Evolutionary conservation across 2,329 filamentous ascomycete species (phyloP), one percentile per base, ranked within the genome.

Genomic region (Arthrobotrys entomopaga): DNA sequence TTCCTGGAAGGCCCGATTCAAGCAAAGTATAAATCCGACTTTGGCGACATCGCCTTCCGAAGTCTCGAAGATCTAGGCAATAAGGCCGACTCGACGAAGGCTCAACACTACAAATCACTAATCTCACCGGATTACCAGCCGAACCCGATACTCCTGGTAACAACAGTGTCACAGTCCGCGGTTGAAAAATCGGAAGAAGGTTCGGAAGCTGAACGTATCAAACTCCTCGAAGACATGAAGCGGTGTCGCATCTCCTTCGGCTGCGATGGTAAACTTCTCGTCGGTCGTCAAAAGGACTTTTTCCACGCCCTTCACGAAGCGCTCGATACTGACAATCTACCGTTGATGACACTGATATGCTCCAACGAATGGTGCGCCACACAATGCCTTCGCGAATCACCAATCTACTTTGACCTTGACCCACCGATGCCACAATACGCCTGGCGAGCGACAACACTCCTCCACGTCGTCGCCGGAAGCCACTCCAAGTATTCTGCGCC

Each of bases 351-450:
- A 16, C 38, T 74, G 2, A 57, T 74, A 34, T 74, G 70, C 50
- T 74, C 70, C 0, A 74, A 64, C 42, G 63, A 74, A 34, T 74
- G 63, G 60, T 67, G 57, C 52, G 70, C 70, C 13, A 64, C 56
- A 10, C 57, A 63, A 29, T 29, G 50, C 7, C 53, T 74, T 0
- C 63, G 70, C 24, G 63, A 67, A 15, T 63, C 70, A 13, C 70
- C 70, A 20, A 74, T 74, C 19, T 67, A 22, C 42, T 74, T 67
- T 16, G 70, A 74, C 38, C 58, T 74, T 1, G 70, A 74, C 43
- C 70, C 70, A 24, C 70, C 70, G 22, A 74, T 74, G 70, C 70
- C 70, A 15, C 70, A 74, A 34, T 74, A 74, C 42, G 63, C 63
- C 43, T 74, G 70, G 70, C 56, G 70, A 3, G 70, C 70, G 20